Base-by-base conservation (phyloP, 2,329 filamentous ascomycete genomes). In the Cercospora sp. region DNA sequence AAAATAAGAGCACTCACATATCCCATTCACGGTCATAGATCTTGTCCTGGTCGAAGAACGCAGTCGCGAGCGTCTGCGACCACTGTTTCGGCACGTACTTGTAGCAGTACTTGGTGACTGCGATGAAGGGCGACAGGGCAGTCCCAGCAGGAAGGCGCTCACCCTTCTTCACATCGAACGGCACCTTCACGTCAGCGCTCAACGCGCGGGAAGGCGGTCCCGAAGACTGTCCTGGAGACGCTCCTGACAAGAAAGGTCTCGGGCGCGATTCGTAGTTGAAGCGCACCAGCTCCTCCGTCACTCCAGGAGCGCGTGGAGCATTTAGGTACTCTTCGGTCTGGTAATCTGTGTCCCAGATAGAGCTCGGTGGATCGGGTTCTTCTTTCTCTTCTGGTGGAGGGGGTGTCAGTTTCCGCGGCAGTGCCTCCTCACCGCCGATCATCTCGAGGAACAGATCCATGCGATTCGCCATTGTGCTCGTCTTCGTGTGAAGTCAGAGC, bases 11-110 rank as follows among this genome's bases (percentile, higher is more conserved):
- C 20, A 84, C 89, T 84, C 83, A 95, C 91, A 97, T 81, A 70
- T 94, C 89, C 93, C 93, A 97, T 10, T 82, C 75, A 67, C 87
- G 84, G 2, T 82, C 79, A 73, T 86, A 87, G 71, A 91, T 82
- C 60, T 92, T 82, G 30, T 80, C 85, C 3, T 77, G 75, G 36
- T 86, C 82, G 73, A 92, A 92, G 77, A 86, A 84, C 73, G 73
- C 78, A 82, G 86, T 71, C 73, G 84, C 75, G 78, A 84, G 69
- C 74, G 79, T 74, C 87, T 91, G 67, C 66, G 72, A 73, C 65
- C 75, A 73, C 12, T 71, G 68, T 68, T 83, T 84, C 65, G 85
- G 84, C 53, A 89, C 85, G 75, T 86, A 91, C 64, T 79, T 82
- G 69, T 86, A 83, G 0, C 88, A 87, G 73, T 90, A 93, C 20